A percentile compares a stretch with the other conserved stretches of the same genome.
phyloP scores from a whole-genome alignment of 1,284 basidiomycete species.

The Psilocybe mexicana region DNA sequence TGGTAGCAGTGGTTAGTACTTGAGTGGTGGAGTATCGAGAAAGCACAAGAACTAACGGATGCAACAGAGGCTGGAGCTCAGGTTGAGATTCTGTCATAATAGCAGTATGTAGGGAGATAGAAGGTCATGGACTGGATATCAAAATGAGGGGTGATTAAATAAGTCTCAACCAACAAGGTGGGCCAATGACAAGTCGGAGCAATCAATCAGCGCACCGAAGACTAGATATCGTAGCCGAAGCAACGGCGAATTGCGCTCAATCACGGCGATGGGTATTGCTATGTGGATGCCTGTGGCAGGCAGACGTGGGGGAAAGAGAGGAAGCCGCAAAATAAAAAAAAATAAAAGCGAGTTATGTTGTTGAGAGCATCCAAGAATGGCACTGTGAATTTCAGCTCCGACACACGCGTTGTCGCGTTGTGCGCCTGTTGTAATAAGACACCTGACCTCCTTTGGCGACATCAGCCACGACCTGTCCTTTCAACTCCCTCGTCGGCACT shows the following conservation, averaged over 20 bases:
- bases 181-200: neutral
- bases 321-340: no score
- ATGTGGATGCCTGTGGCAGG: neutral
- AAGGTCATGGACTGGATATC: constrained; percentile 20
- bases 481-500: constrained; percentile 8
- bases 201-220: neutral
- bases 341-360: neutral
- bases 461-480: constrained; percentile 20
- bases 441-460: constrained; percentile 34
- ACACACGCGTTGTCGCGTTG: constrained; percentile 40
- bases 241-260: constrained; percentile 17
- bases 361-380: neutral
- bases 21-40: neutral
- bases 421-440: constrained; percentile 21
- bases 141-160: neutral
- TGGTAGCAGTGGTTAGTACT: no score
- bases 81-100: constrained; percentile 34
- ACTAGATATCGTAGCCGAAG: neutral
- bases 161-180: neutral
- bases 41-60: constrained; percentile 29
- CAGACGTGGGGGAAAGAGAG: neutral
- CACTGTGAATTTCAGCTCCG: constrained; percentile 31
- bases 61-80: constrained; percentile 37
- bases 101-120: constrained; percentile 7
- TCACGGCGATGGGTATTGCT: neutral